Base-by-base conservation (phyloP, 2,329 filamentous ascomycete species). In the Fusarium sp. region DNA sequence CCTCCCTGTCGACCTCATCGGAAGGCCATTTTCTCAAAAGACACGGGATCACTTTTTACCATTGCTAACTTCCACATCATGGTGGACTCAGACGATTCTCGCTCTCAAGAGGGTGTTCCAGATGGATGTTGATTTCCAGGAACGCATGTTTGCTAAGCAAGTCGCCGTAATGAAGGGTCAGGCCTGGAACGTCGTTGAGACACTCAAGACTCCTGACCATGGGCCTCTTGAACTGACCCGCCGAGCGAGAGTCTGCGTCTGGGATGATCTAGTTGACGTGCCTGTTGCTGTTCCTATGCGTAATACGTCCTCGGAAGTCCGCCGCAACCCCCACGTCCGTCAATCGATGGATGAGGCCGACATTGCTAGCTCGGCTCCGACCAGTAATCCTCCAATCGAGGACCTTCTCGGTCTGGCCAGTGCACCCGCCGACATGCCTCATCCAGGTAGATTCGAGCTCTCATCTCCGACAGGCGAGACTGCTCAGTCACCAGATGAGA, bases 141-240 rank as follows among this genome's bases (percentile, higher is more conserved):
- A 99, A 84, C 93, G 94, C 83, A 99, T 99, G 96, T 99, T 98
- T 84, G 94, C 94, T n/a, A 91, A 94, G 75, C 96, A 99, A 80
- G 97, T 99, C 70, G 96, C 96, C 2, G 96, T 99, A 67, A 98
- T 99, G 94, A 99, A 99, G 83, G 96, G 96, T 17, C 96, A 99
- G 81, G 96, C 96, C 2, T 99, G 96, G 95, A 99, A 99, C 80
- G 96, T 99, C 0, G 96, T 99, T 9, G 96, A 99, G 84, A 98
- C 96, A 1, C 88, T 99, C 70, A 99, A 99, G 82, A 93, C 93
- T 24, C 87, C 90, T 2, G 96, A 98, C 79, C 96, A 98, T 79
- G 96, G 96, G 0, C 96, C 96, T 1, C 86, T 99, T 24, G 96
- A 98, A 83, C 89, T 99, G 60, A 98, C 96, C 9, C 89, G 96